A percentile compares a stretch with the other conserved stretches of the same genome.
Conservation (phyloP, 192 early-diverging fungal species). For the Geranomyces variabilis region DNA sequence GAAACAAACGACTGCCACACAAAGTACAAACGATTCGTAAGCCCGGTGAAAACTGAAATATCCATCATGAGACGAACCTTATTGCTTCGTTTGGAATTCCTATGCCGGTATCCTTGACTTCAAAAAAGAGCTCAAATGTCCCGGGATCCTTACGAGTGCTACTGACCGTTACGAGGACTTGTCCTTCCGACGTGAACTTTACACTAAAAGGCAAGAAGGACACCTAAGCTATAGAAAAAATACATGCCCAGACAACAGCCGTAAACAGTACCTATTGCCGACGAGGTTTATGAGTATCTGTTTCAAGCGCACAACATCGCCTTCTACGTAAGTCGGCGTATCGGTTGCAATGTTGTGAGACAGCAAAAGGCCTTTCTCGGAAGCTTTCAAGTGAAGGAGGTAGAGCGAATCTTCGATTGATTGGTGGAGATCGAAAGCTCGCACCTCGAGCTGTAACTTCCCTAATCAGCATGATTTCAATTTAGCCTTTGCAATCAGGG, state of each 20-base stretch:
- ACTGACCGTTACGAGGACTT: slow-evolving; percentile 14
- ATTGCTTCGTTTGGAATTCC: slow-evolving; percentile 60
- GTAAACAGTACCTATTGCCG: slow-evolving; percentile 78
- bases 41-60: no score
- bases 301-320: slow-evolving; percentile 55
- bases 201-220: slow-evolving; percentile 35
- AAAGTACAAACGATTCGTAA: no score
- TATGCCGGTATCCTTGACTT: slow-evolving; percentile 83
- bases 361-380: slow-evolving; percentile 73
- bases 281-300: slow-evolving; percentile 87
- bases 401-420: slow-evolving; percentile 58
- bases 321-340: slow-evolving; percentile 70
- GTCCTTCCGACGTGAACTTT: slow-evolving; percentile 29
- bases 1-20: slow-evolving; percentile 76
- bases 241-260: no score
- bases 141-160: no score
- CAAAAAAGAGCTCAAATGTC: slow-evolving; percentile 57
- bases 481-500: no score
- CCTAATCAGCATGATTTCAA: slow-evolving; percentile 20
- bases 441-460: slow-evolving; percentile 25
- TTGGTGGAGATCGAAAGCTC: slow-evolving; percentile 27
- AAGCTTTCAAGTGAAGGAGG: slow-evolving; percentile 70
- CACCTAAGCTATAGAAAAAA: no score
- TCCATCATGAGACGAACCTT: neutral
- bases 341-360: slow-evolving; percentile 67